A percentile compares a stretch with the other conserved stretches of the same genome.
Evolutionary conservation across 495 filamentous ascomycete genomes (phyloP).

Genomic region (Aspergillus baeticus): DNA sequence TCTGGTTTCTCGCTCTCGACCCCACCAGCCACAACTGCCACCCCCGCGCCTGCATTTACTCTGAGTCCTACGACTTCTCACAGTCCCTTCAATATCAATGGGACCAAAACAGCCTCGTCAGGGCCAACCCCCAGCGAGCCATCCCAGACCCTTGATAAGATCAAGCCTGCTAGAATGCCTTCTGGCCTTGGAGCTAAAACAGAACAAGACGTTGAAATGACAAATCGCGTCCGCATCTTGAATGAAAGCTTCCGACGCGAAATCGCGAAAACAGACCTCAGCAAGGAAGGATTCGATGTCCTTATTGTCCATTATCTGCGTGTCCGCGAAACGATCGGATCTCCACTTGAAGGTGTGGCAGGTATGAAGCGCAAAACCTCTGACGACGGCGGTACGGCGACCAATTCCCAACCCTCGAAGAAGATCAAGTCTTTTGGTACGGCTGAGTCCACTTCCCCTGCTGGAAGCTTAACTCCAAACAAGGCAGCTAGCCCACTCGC

Average conservation of each 20-base stretch:
- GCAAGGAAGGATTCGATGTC: constrained; percentile 29
- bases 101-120: neutral
- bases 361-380: constrained; percentile 21
- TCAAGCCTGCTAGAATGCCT: constrained; percentile 20
- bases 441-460: neutral
- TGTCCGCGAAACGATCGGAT: constrained; percentile 33
- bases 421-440: constrained; percentile 20
- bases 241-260: constrained; percentile 35
- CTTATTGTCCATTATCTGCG: constrained; percentile 35
- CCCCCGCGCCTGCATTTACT: neutral
- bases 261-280: constrained; percentile 28
- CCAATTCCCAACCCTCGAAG: constrained; percentile 13
- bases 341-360: constrained; percentile 22
- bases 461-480: constrained; percentile 7
- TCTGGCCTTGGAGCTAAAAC: constrained; percentile 15
- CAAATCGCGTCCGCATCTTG: constrained; percentile 29
- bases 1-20: constrained; percentile 15
- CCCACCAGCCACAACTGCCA: neutral
- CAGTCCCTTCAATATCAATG: constrained; percentile 17
- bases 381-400: constrained; percentile 3
- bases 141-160: constrained; percentile 10
- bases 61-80: constrained; percentile 2
- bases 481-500: constrained; percentile 3
- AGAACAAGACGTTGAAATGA: constrained; percentile 20
- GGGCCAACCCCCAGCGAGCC: neutral